Evolutionary conservation across 352 stramenopile genomes (phyloP).

Genomic region (Peronosclerospora sorghi): DNA sequence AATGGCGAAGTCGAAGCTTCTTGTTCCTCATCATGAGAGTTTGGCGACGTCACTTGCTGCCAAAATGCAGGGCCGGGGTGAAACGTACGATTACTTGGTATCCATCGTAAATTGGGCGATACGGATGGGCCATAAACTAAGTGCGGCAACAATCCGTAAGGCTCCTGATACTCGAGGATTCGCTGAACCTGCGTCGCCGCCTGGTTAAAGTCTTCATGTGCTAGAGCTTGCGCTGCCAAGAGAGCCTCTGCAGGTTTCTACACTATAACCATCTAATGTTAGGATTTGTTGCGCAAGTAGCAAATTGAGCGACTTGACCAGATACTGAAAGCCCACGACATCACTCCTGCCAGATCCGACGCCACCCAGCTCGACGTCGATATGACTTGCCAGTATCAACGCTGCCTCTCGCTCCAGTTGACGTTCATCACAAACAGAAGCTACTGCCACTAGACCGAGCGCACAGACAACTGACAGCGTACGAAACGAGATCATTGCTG

Average conservation of each 20-base stretch:
- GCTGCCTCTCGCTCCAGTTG: conserved; percentile 35
- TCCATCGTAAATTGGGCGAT: conserved; percentile 31
- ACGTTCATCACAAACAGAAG: conserved; percentile 32
- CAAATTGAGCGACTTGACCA: no score
- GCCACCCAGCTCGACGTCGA: conserved; percentile 64
- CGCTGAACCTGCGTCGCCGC: conserved; percentile 54
- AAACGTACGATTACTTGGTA: conserved; percentile 59
- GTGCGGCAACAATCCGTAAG: conserved; percentile 48
- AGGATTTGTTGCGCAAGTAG: not conserved
- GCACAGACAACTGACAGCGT: not conserved
- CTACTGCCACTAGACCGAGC: conserved; percentile 3
- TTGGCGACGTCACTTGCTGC: conserved; percentile 5
- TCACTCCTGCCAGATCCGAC: conserved; percentile 33
- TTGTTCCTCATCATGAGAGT: not conserved
- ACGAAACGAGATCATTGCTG: no score
- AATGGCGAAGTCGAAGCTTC: conserved; percentile 4
- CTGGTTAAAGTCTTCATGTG: conserved; percentile 60
- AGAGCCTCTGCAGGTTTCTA: conserved; percentile 68
- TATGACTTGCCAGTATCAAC: conserved; percentile 28
- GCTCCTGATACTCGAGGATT: conserved; percentile 48
- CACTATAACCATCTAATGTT: not conserved
- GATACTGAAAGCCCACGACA: conserved; percentile 64
- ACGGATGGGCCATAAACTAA: conserved; percentile 73
- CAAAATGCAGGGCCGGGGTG: conserved; percentile 74
- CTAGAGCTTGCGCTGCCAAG: conserved; percentile 65